These are phyloP conservation scores for Pulveroboletus sp. DNA, from an alignment of 768 basidiomycete species.

Conservation along the genomic window DNA sequence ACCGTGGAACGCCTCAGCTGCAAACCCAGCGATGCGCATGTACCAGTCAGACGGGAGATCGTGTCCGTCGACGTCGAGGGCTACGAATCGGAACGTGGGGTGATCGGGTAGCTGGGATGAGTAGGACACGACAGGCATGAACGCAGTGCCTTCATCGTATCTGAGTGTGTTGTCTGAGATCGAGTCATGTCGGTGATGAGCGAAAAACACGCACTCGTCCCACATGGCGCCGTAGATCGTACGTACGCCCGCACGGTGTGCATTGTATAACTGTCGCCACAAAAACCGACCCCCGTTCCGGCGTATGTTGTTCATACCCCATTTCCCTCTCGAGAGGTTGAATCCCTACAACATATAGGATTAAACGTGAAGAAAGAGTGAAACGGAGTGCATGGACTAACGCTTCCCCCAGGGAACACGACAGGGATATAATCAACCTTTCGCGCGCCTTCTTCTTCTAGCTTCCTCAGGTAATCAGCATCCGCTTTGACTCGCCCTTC, in stretches of 20 bases:
- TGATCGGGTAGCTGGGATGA: conserved; percentile 56
- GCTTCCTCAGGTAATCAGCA: conserved; percentile 49
- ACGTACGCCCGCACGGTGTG: conserved; percentile 53
- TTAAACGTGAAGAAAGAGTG: conserved; percentile 2
- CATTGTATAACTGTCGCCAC: conserved; percentile 75
- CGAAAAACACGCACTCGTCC: conserved; percentile 56
- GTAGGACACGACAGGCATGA: conserved; percentile 65
- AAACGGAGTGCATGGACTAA: conserved; percentile 34
- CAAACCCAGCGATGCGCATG: conserved; percentile 73
- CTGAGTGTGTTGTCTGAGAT: conserved; percentile 30
- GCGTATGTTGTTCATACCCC: conserved; percentile 67
- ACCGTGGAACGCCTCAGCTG: conserved; percentile 60
- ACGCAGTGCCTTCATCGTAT: conserved; percentile 82
- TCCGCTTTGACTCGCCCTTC: conserved; percentile 61
- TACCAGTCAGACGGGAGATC: conserved; percentile 83
- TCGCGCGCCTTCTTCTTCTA: conserved; percentile 41
- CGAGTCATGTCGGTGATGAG: neutral
- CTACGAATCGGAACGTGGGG: conserved; percentile 57
- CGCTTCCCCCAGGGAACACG: conserved; percentile 76
- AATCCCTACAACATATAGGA: conserved; percentile 43
- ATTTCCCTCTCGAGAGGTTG: conserved; percentile 66
- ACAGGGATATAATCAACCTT: conserved; percentile 82
- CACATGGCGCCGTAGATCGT: conserved; percentile 83
- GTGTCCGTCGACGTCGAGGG: conserved; percentile 73
- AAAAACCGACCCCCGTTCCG: conserved; percentile 72